Percentiles rank a stretch among this genome's conserved stretches.
Conservation (phyloP, 176 grass and related monocot species). For the Aegilops bicornis region DNA sequence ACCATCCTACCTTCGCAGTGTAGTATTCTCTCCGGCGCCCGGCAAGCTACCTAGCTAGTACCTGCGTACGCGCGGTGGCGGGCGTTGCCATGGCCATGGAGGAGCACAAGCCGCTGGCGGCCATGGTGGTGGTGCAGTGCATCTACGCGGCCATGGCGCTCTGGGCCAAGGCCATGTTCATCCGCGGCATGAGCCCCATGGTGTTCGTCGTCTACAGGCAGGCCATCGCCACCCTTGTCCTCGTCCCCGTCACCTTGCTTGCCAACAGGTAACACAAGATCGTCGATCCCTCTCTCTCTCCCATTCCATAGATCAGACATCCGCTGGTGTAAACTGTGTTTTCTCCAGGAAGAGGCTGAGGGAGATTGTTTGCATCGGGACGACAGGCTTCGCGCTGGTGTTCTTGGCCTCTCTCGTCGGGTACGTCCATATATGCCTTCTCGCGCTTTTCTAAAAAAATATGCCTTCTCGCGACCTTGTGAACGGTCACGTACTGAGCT, state of each 20-base stretch:
- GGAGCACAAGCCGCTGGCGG: slow-evolving; percentile 58
- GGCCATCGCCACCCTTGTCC: slow-evolving; percentile 44
- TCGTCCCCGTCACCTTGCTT: slow-evolving; percentile 35
- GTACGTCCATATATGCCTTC: slow-evolving; percentile 35
- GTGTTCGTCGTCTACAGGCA: slow-evolving; percentile 83
- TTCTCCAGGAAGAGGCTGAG: slow-evolving; percentile 44
- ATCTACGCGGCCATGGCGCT: slow-evolving; percentile 69
- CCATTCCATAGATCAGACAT: too few species aligned
- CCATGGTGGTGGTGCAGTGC: slow-evolving; percentile 75
- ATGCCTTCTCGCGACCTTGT: neutral
- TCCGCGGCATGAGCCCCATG: slow-evolving; percentile 63
- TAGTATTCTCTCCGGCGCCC: neutral
- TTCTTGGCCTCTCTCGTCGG: slow-evolving; percentile 62
- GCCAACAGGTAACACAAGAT: slow-evolving; percentile 31
- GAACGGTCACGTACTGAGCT: neutral
- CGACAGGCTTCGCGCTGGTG: slow-evolving; percentile 56
- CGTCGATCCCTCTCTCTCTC: neutral
- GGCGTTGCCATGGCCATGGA: slow-evolving; percentile 34
- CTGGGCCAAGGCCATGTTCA: slow-evolving; percentile 57
- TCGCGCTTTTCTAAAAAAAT: too few species aligned
- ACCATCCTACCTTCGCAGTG: too few species aligned
- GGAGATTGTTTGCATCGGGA: slow-evolving; percentile 30
- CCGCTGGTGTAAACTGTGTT: too few species aligned
- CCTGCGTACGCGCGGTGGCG: neutral
- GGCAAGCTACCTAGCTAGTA: neutral